Conservation (phyloP, 1,284 basidiomycete species). For the Leccinum subrobustum region DNA sequence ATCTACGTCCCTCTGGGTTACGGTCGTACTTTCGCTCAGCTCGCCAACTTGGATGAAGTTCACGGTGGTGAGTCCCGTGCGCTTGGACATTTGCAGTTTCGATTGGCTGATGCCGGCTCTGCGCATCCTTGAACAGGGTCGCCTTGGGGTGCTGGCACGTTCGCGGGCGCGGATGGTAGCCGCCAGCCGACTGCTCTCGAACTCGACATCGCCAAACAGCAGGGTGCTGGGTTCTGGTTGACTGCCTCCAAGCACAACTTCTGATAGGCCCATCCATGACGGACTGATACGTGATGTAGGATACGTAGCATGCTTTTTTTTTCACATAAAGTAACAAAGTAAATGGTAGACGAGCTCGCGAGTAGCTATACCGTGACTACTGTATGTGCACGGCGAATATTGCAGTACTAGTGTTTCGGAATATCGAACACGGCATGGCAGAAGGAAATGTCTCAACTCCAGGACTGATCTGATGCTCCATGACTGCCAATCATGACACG, state of each 20-base stretch:
- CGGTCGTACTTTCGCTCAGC: constrained; percentile 51
- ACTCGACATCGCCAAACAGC: constrained; percentile 60
- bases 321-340: not conserved
- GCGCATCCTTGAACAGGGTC: constrained; percentile 41
- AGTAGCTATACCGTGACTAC: no score
- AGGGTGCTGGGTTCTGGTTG: constrained; percentile 62
- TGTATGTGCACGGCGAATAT: no score
- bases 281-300: not conserved
- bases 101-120: not conserved
- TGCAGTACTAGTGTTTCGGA: no score
- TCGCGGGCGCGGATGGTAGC: constrained; percentile 61
- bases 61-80: constrained; percentile 59
- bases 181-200: constrained; percentile 67
- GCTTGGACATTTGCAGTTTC: not conserved
- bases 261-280: not conserved
- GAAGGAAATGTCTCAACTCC: no score
- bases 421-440: no score
- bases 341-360: not conserved
- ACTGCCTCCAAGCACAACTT: constrained; percentile 40
- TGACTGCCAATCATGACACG: no score
- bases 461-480: no score
- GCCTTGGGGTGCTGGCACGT: constrained; percentile 74
- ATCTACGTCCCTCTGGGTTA: constrained; percentile 83
- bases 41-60: constrained; percentile 60
- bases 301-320: not conserved